A percentile compares a stretch with the other conserved stretches of the same genome.
phyloP scores from a whole-genome alignment of 2,329 filamentous ascomycete species.

The Bipolaris oryzae region DNA sequence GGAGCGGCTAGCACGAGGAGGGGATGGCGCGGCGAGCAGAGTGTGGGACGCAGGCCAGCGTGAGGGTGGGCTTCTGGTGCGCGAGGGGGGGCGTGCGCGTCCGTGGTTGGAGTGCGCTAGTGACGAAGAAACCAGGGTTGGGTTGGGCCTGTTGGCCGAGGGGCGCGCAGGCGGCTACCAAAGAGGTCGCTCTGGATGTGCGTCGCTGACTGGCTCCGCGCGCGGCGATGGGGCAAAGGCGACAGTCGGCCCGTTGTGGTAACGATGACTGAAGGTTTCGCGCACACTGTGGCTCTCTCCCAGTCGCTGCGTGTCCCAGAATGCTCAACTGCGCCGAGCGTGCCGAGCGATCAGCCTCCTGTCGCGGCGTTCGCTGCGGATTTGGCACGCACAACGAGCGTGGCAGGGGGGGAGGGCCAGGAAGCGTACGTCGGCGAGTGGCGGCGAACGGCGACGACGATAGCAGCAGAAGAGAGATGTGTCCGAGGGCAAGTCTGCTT shows the following conservation, averaged over 20 bases:
- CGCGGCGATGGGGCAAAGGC: slow-evolving; percentile 16
- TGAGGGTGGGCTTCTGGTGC: slow-evolving; percentile 19
- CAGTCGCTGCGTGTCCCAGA: slow-evolving; percentile 32
- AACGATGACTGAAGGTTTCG: slow-evolving; percentile 30
- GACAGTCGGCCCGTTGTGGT: slow-evolving; percentile 44
- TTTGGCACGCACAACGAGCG: not conserved
- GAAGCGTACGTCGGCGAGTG: too few species aligned
- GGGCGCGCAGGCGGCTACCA: slow-evolving; percentile 26
- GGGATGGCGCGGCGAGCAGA: slow-evolving; percentile 34
- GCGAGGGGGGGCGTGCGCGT: slow-evolving; percentile 26
- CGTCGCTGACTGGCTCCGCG: slow-evolving; percentile 22
- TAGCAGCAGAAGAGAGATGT: too few species aligned
- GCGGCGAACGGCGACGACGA: too few species aligned
- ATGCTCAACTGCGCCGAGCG: slow-evolving; percentile 42
- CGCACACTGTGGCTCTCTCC: slow-evolving; percentile 30
- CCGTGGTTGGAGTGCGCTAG: slow-evolving; percentile 23
- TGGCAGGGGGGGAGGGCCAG: not conserved
- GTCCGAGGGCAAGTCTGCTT: too few species aligned
- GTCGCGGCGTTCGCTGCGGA: slow-evolving; percentile 38
- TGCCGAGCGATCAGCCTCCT: slow-evolving; percentile 45
- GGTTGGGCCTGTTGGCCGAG: slow-evolving; percentile 29
- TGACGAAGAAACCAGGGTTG: slow-evolving; percentile 24
- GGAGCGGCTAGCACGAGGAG: slow-evolving; percentile 26
- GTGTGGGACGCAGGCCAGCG: slow-evolving; percentile 28
- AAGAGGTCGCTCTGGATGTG: slow-evolving; percentile 20